Base-by-base conservation (phyloP, 805 yeast genomes). In the Wickerhamomyces xylosicus region DNA sequence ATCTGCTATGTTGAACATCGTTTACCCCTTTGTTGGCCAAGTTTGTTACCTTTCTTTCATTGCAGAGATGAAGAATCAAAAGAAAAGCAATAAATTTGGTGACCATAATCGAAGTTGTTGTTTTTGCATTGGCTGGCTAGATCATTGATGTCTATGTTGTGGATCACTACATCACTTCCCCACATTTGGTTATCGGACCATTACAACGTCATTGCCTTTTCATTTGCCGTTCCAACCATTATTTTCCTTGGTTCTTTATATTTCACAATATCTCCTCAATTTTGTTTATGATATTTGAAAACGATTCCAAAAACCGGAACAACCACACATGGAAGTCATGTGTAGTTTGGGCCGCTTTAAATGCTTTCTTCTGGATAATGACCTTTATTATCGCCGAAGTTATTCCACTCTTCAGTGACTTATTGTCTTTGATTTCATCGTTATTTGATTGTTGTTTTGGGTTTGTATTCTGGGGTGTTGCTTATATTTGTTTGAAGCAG, bases 391-490 rank as follows among this genome's bases (percentile, higher is more conserved):
- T 75, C 47, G 80, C 79, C 2, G 79, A 75, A 51, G 80, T 72
- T 22, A 74, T 75, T 47, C 82, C 82, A n/a, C 74, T 75, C 53
- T 75, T 75, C 56, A 65, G 73, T 20, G 80, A 74, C 47, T 55
- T 75, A 43, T 59, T 75, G 27, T 66, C 78, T 3, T 57, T 75
- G 47, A 74, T 75, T 79, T 69, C 74, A 13, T 74, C 82, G 2
- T 58, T 76, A 37, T 75, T 75, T 48, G 81, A 75, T 53, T 74
- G 80, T 52, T 76, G 79, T 77, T 76, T 75, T 46, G 81, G 81
- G 0, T 75, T 73, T 47, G 72, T 74, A 6, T 75, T 74, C 47
- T 75, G 81, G 81, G 72, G 78, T 14, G 67, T 72, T 22, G 80
- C 81, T 0, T 75, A 54, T 53, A 65, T 71, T 50, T 64, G 67